Base-by-base conservation (phyloP, 306 rosid species). In the Abrus precatorius region DNA sequence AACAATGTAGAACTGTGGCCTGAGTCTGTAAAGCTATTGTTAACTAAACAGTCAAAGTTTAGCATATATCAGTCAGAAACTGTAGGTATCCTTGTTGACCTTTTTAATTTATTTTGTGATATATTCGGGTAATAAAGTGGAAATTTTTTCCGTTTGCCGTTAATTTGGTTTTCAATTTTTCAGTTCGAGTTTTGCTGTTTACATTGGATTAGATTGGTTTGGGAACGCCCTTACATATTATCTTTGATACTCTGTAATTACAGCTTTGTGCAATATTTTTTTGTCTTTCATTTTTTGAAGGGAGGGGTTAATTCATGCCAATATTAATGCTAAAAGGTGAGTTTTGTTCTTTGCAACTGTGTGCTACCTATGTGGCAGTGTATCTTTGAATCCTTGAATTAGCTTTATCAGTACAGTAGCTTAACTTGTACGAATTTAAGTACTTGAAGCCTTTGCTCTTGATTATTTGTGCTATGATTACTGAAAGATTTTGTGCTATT, bases 351-450 rank as follows among this genome's bases (percentile, higher is more conserved):
- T 63, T 47, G 41, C 47, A 32, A 33, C 41, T 64, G 44, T 56
- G 66, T 79, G 53, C 41, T n/a, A 5, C 13, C 33, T 30, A 28
- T 56, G 50, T 41, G 52, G 4, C 79, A 54, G 43, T 50, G 67
- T 63, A 57, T 65, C 79, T 63, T 43, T 27, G 29, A 54, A 64
- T 70, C 65, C 52, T 69, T 70, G 40, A 75, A 36, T 9, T 53
- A 6, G 56, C 11, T 34, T 69, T 55, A 54, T 69, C 36, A 36
- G 40, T 4, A 2, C 40, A 36, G 40, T 36, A 36, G 40, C 32
- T 69, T 50, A 49, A 50, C 72, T 27, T 56, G 76, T 27, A 27
- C 40, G 52, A 38, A 9, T 28, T 2, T 43, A 61, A 62, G 45
- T 40, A 28, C 47, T 69, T 34, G 32, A 28, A 50, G 20, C 49